phyloP scores from a whole-genome alignment of 495 filamentous ascomycete species.

The Penicillium ochrochloron region DNA sequence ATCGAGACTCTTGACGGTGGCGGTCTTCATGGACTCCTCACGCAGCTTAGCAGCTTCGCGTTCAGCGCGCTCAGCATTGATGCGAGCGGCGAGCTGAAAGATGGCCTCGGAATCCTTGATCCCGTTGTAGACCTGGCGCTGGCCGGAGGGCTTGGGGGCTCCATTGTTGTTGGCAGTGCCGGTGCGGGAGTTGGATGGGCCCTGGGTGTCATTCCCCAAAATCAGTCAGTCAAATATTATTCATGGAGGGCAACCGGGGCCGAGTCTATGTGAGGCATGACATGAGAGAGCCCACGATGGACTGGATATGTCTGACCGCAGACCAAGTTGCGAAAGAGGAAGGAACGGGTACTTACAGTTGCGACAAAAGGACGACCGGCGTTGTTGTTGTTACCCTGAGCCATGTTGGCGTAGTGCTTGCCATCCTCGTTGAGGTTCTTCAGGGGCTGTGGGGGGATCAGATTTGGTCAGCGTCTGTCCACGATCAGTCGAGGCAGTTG shows the following conservation, averaged over 20 bases:
- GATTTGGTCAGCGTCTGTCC: background rate
- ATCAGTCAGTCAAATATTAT: background rate
- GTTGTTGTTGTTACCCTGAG: background rate
- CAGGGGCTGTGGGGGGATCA: background rate
- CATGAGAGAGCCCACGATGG: background rate
- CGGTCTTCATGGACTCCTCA: too few species aligned
- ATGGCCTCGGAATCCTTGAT: too few species aligned
- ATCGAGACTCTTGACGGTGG: too few species aligned
- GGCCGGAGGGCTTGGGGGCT: too few species aligned
- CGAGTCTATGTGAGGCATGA: too few species aligned
- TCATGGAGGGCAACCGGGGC: background rate
- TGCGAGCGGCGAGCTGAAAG: too few species aligned
- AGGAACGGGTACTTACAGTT: background rate
- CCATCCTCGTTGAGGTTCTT: too few species aligned
- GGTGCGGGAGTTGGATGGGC: background rate
- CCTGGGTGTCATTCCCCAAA: background rate
- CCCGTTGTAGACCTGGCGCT: too few species aligned
- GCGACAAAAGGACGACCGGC: background rate
- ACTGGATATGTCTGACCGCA: background rate
- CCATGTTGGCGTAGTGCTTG: too few species aligned
- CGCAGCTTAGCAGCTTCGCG: too few species aligned
- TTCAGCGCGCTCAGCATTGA: too few species aligned
- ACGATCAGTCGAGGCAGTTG: background rate
- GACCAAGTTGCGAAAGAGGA: background rate
- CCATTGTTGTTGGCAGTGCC: background rate